Evolutionary conservation across 2,329 filamentous ascomycete species (phyloP).

Genomic region (Eurotiales sp.): DNA sequence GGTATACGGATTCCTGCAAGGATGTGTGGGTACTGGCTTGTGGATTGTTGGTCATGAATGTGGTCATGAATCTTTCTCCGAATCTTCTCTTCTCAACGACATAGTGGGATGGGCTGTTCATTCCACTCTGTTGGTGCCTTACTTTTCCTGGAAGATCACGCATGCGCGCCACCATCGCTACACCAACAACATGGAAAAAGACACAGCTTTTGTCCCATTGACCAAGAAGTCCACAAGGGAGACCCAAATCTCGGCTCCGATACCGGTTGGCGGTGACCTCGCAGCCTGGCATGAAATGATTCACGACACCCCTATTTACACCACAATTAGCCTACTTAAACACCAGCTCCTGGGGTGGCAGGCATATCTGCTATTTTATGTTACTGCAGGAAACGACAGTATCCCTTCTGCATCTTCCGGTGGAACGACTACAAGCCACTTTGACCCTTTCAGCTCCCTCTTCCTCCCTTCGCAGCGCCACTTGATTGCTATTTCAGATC

Average conservation of each 20-base stretch:
- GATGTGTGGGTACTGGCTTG: conserved; percentile 61
- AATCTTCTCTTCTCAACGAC: conserved; percentile 51
- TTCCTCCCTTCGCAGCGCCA: conserved; percentile 57
- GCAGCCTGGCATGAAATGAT: background rate
- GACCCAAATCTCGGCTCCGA: background rate
- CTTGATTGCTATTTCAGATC: conserved; percentile 57
- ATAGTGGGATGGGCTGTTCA: conserved; percentile 60
- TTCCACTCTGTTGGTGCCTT: conserved; percentile 63
- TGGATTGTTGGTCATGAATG: conserved; percentile 69
- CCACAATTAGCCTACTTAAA: background rate
- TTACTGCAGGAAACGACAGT: conserved; percentile 48
- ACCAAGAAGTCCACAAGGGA: background rate
- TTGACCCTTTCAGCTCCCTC: conserved; percentile 59
- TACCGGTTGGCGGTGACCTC: background rate
- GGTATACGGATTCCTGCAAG: conserved; percentile 58
- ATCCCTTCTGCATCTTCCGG: conserved; percentile 31
- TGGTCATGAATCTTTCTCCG: conserved; percentile 65
- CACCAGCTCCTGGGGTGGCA: conserved; percentile 54
- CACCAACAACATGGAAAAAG: conserved; percentile 63
- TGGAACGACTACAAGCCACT: conserved; percentile 55
- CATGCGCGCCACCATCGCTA: conserved; percentile 67
- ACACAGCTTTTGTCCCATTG: conserved; percentile 57
- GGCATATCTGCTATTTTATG: conserved; percentile 60
- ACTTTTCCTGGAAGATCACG: conserved; percentile 68
- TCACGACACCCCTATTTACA: background rate